These are phyloP conservation scores for Botrytis galanthina DNA, from an alignment of 2,329 filamentous ascomycete species.

Conservation along the genomic window DNA sequence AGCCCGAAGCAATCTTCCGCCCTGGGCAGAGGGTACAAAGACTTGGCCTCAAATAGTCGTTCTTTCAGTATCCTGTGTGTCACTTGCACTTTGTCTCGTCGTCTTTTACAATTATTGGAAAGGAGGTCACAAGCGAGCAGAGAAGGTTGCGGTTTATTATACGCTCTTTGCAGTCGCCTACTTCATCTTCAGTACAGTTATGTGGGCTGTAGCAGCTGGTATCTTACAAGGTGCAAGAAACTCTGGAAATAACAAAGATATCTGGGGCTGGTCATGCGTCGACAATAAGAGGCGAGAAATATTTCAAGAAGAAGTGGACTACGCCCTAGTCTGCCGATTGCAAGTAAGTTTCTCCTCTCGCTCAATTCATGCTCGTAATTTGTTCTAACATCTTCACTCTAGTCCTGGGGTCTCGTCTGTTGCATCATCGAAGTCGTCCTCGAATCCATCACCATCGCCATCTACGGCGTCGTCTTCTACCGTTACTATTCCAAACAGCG, in stretches of 20 bases:
- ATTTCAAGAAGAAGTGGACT: slow-evolving; percentile 79
- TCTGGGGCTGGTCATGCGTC: slow-evolving; percentile 98
- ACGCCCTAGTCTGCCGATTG: slow-evolving; percentile 86
- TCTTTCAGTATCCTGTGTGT: slow-evolving; percentile 74
- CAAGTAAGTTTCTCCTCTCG: slow-evolving; percentile 53
- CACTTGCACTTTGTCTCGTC: slow-evolving; percentile 72
- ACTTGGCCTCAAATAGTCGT: slow-evolving; percentile 89
- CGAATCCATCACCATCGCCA: slow-evolving; percentile 83
- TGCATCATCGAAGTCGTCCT: slow-evolving; percentile 95
- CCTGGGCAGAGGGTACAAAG: slow-evolving; percentile 79
- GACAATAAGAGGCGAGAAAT: slow-evolving; percentile 77
- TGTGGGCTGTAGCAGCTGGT: slow-evolving; percentile 87
- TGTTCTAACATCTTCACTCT: slow-evolving; percentile 27
- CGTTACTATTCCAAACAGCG: slow-evolving; percentile 95
- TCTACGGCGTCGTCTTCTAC: slow-evolving; percentile 96
- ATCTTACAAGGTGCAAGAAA: slow-evolving; percentile 76
- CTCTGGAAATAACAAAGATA: slow-evolving; percentile 74
- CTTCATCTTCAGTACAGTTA: slow-evolving; percentile 88
- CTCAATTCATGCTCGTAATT: neutral
- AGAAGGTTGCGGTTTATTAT: slow-evolving; percentile 94
- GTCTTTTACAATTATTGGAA: slow-evolving; percentile 86
- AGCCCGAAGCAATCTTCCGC: slow-evolving; percentile 72
- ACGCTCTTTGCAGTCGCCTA: slow-evolving; percentile 89
- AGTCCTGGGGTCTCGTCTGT: slow-evolving; percentile 96
- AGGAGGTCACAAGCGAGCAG: slow-evolving; percentile 82